These are phyloP conservation scores for Nicotiana obtusifolia DNA, from an alignment of 257 asterid species.

Conservation along the genomic window DNA sequence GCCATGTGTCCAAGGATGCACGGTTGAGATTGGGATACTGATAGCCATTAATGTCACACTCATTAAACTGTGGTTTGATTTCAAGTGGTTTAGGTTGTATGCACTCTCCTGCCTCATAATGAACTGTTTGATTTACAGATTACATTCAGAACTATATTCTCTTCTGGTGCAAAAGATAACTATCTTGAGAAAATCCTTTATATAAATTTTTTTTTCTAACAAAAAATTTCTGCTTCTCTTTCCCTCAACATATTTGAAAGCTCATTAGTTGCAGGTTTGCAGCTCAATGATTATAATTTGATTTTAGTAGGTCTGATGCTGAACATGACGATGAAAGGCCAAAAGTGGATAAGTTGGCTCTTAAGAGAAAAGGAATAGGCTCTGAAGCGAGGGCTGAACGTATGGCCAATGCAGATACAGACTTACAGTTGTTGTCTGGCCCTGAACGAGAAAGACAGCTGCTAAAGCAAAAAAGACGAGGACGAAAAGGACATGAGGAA, in stretches of 20 bases:
- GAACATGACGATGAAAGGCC: conserved; percentile 51
- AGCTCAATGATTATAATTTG: not conserved
- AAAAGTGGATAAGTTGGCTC: conserved; percentile 58
- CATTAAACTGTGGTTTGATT: not conserved
- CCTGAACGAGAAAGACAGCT: conserved; percentile 81
- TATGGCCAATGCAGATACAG: conserved; percentile 75
- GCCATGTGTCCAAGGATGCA: not conserved
- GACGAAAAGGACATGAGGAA: conserved; percentile 91
- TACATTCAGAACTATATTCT: not conserved
- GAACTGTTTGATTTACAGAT: not conserved
- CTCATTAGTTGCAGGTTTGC: not conserved
- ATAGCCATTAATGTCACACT: not conserved
- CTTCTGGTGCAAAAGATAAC: not conserved
- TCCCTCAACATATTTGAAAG: not conserved
- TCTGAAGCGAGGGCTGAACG: conserved; percentile 88
- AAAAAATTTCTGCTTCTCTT: not conserved
- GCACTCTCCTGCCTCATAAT: not conserved
- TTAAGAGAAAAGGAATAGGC: conserved; percentile 88
- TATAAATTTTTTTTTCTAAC: not conserved
- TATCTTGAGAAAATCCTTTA: not conserved
- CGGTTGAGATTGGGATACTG: not conserved
- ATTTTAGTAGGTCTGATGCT: conserved; percentile 41
- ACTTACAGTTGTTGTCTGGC: conserved; percentile 76
- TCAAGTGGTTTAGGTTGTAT: not conserved
- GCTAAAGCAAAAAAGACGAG: conserved; percentile 80